Evolutionary conservation across 1,284 basidiomycete genomes (phyloP).

Genomic region (Heliocybe sulcata): DNA sequence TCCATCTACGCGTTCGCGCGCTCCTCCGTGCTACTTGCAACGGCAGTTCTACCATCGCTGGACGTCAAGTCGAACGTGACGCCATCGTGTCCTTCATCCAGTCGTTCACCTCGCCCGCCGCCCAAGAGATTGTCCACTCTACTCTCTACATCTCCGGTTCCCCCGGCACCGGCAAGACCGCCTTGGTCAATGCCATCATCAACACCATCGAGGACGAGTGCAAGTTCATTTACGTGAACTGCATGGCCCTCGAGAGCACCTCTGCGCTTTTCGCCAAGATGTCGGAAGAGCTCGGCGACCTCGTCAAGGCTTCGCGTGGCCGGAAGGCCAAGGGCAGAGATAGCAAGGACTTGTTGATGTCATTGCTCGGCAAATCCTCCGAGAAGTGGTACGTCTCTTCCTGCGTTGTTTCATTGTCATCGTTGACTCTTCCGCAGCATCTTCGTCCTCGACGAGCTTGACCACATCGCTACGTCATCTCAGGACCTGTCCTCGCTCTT

Average conservation of each 20-base stretch:
- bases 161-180: slow-evolving; percentile 80
- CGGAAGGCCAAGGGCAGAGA: slow-evolving; percentile 28
- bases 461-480: slow-evolving; percentile 58
- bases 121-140: slow-evolving; percentile 23
- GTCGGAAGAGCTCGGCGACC: slow-evolving; percentile 42
- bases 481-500: slow-evolving; percentile 56
- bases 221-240: slow-evolving; percentile 58
- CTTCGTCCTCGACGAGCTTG: slow-evolving; percentile 73
- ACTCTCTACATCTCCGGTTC: slow-evolving; percentile 73
- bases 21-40: slow-evolving; percentile 67
- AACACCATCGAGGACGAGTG: slow-evolving; percentile 28
- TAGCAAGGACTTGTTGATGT: slow-evolving; percentile 12
- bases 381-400: slow-evolving; percentile 45
- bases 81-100: slow-evolving; percentile 51
- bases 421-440: slow-evolving; percentile 34
- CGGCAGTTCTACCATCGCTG: slow-evolving; percentile 42
- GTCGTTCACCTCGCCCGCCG: slow-evolving; percentile 28
- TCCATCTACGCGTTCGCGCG: slow-evolving; percentile 59
- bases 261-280: slow-evolving; percentile 69
- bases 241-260: slow-evolving; percentile 62
- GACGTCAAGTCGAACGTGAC: slow-evolving; percentile 55
- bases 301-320: slow-evolving; percentile 11
- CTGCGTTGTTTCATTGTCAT: slow-evolving; percentile 1
- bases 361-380: slow-evolving; percentile 23
- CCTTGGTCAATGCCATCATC: slow-evolving; percentile 63